A percentile compares a stretch with the other conserved stretches of the same genome.
phyloP scores from a whole-genome alignment of 805 yeast species.

The Metschnikowia anglica region DNA sequence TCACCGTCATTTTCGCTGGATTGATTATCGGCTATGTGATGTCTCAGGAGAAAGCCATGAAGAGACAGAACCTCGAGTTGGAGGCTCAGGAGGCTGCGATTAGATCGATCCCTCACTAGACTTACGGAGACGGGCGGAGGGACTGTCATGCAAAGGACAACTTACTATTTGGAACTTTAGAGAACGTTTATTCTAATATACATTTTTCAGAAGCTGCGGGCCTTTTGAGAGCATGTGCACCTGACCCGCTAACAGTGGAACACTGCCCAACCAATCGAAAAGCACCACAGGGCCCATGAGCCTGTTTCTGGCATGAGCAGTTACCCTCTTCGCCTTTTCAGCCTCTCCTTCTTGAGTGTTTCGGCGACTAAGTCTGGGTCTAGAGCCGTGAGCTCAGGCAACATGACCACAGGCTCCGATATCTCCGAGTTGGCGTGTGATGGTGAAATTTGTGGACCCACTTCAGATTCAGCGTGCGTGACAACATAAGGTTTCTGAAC shows the following conservation, averaged over 20 bases:
- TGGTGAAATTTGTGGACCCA: neutral
- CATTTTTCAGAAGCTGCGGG: too few species aligned
- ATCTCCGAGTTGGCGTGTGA: neutral
- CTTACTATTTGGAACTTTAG: neutral
- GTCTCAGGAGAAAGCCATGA: conserved; percentile 39
- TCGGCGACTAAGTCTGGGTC: conserved; percentile 27
- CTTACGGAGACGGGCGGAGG: too few species aligned
- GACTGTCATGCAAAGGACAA: too few species aligned
- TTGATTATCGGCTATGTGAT: conserved; percentile 45
- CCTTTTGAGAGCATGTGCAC: too few species aligned
- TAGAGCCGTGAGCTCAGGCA: conserved; percentile 28
- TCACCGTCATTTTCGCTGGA: conserved; percentile 55
- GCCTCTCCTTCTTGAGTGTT: conserved; percentile 14
- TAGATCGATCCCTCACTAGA: conserved; percentile 39
- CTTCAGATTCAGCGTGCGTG: neutral
- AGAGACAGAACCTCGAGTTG: conserved; percentile 52
- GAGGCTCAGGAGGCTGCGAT: conserved; percentile 65
- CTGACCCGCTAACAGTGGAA: too few species aligned
- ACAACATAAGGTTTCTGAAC: neutral
- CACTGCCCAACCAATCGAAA: too few species aligned
- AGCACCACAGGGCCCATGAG: too few species aligned
- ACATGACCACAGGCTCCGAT: conserved; percentile 8
- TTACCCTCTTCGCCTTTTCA: conserved; percentile 14
- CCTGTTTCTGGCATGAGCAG: too few species aligned
- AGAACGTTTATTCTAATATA: neutral